Base-by-base conservation (phyloP, 306 rosid species). In the Abrus precatorius region DNA sequence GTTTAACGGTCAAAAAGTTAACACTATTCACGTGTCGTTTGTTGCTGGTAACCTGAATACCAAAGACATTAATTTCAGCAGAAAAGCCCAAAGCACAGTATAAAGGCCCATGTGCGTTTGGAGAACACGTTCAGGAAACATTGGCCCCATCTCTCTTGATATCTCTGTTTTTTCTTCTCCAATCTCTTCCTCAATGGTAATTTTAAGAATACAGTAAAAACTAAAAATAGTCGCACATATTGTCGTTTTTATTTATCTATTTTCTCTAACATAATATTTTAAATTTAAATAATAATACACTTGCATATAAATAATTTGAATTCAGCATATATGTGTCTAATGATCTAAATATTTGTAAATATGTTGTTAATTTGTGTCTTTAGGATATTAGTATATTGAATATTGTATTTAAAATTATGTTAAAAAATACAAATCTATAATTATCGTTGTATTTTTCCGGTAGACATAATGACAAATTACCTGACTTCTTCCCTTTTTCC, bases 21-120 rank as follows among this genome's bases (percentile, higher is more conserved):
- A 10, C 11, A 38, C 8, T 40, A 11, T 57, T 73, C 27, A 7
- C 32, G 13, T 74, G 78, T 74, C 69, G 68, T 57, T 11, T 74
- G 56, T 12, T 49, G 77, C 36, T 29, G 1, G 52, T 36, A 60
- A 34, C 12, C 9, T 28, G 57, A 10, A 12, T 9, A 10, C 8
- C 6, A 47, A 7, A 40, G 4, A 4, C 0, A 0, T 11, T 33
- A 11, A 20, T 28, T 33, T 13, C 13, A 59, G 9, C 64, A 72
- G 6, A 29, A 79, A 67, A 74, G 59, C 57, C 78, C 81, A 67
- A 79, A 60, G 4, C 6, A 55, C 2, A 4, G 1, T 6, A 9
- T 50, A 13, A 11, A 84, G 40, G 75, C 66, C 84, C 79, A 53
- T 61, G 64, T 30, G 55, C 20, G 34, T 55, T 43, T 27, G 2